phyloP scores from a whole-genome alignment of 805 yeast species.

The Metschnikowia cerradonensis region DNA sequence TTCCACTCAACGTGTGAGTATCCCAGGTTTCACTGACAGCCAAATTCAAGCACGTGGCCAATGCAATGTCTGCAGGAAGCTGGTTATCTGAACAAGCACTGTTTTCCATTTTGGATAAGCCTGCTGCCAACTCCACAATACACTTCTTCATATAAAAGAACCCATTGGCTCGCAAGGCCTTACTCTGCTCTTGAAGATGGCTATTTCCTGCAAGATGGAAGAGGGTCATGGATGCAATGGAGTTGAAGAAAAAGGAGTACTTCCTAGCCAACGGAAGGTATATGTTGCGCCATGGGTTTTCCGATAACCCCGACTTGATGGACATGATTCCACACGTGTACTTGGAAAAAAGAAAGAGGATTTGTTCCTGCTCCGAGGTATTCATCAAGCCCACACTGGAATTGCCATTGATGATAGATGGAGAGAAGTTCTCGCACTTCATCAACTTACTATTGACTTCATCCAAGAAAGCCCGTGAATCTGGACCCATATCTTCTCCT shows the following conservation, averaged over 20 bases:
- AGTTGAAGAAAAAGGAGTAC: conserved; percentile 55
- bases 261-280: conserved; percentile 54
- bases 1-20: conserved; percentile 61
- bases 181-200: conserved; percentile 41
- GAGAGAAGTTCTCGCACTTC: conserved; percentile 10
- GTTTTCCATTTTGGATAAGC: conserved; percentile 33
- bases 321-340: conserved; percentile 50
- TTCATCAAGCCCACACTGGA: conserved; percentile 16
- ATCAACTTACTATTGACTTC: conserved; percentile 6
- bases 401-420: conserved; percentile 6
- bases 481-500: not conserved
- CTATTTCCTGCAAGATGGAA: conserved; percentile 46
- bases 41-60: conserved; percentile 59
- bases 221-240: conserved; percentile 63
- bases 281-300: conserved; percentile 64
- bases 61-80: conserved; percentile 60
- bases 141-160: conserved; percentile 56
- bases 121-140: conserved; percentile 55
- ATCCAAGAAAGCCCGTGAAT: not conserved
- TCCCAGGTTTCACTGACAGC: conserved; percentile 71
- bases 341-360: conserved; percentile 30
- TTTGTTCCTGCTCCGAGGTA: conserved; percentile 34
- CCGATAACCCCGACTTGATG: conserved; percentile 58
- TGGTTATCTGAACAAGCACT: conserved; percentile 18
- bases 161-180: conserved; percentile 45